Evolutionary conservation across 2,329 filamentous ascomycete genomes (phyloP).

Genomic region (Aspergillus thermomutatus): DNA sequence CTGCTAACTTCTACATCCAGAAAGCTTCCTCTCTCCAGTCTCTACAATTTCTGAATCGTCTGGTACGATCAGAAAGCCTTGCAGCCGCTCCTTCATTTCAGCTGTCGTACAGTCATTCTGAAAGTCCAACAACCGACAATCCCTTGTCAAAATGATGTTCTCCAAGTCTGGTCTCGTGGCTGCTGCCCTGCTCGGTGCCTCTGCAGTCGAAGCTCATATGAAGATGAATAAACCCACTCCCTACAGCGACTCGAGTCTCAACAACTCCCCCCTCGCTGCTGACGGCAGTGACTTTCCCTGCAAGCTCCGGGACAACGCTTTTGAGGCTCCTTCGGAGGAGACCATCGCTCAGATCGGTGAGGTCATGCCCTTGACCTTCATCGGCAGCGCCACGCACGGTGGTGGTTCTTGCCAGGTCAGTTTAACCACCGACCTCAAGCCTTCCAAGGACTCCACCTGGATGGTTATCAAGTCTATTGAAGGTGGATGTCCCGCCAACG

Average conservation of each 20-base stretch:
- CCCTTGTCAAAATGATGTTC: slow-evolving; percentile 26
- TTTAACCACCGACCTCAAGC: slow-evolving; percentile 71
- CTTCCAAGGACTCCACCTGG: slow-evolving; percentile 67
- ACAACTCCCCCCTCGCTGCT: slow-evolving; percentile 63
- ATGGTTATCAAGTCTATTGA: slow-evolving; percentile 87
- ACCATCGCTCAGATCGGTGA: slow-evolving; percentile 66
- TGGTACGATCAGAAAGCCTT: slow-evolving; percentile 29
- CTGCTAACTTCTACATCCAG: slow-evolving; percentile 13
- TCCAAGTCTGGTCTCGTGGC: slow-evolving; percentile 24
- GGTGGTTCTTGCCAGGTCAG: slow-evolving; percentile 91
- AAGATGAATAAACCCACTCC: slow-evolving; percentile 66
- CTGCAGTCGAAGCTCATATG: slow-evolving; percentile 70
- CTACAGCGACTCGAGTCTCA: slow-evolving; percentile 48
- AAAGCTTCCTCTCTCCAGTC: slow-evolving; percentile 17
- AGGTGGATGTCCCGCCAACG: slow-evolving; percentile 74
- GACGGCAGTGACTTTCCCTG: slow-evolving; percentile 75
- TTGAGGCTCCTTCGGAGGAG: slow-evolving; percentile 39
- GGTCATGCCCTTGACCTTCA: slow-evolving; percentile 60
- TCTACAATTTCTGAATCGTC: slow-evolving; percentile 29
- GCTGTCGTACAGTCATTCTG: slow-evolving; percentile 16
- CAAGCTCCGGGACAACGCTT: slow-evolving; percentile 56
- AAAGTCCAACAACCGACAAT: slow-evolving; percentile 10
- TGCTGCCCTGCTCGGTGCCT: slow-evolving; percentile 51
- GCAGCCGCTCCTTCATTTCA: slow-evolving; percentile 14
- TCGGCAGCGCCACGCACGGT: slow-evolving; percentile 74